Base-by-base conservation (phyloP, 129 eudicot genomes). In the Tagetes erecta region DNA sequence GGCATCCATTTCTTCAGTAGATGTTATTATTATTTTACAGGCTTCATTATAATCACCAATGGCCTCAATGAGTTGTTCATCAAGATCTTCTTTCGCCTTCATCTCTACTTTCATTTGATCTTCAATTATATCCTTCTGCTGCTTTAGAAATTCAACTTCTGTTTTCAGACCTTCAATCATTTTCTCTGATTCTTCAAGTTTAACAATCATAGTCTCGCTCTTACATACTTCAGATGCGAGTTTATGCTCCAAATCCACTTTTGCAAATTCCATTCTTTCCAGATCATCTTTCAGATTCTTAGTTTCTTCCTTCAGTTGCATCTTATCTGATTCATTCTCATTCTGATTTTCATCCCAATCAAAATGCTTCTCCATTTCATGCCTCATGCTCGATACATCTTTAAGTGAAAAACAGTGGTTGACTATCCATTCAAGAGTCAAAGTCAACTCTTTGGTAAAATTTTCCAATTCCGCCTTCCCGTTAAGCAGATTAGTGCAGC, bases 331-430 rank as follows among this genome's bases (percentile, higher is more conserved):
- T 57, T 77, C 81, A 73, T 78, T 73, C 75, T 91, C 97, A 42
- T 91, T 86, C 34, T 50, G 84, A 33, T 88, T 69, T 66, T 86
- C 97, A 74, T 85, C 95, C 98, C 96, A 93, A 71, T 86, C 96
- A 38, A 89, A 79, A 55, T 74, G 83, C 68, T 83, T 88, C 82
- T 83, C 88, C 69, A 90, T 87, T 47, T 78, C 84, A 38, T 86
- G 77, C 64, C 84, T 80, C 96, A 91, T 91, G 81, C 91, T 86
- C 3, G 97, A 88, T 27, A 89, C 98, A 78, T 94, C 98, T 81
- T 91, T 94, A 82, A 94, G 71, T n/a, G 98, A 86, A 79, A 91
- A 94, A 68, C 98, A 90, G 64, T 91, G 98, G 80, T 86, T 88
- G 68, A 94, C 76, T 38, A 94, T 75, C 98, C 98, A 94, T 31